A percentile compares a stretch with the other conserved stretches of the same genome.
Evolutionary conservation across 1,284 basidiomycete species (phyloP).

Genomic region (Peniophora sp.): DNA sequence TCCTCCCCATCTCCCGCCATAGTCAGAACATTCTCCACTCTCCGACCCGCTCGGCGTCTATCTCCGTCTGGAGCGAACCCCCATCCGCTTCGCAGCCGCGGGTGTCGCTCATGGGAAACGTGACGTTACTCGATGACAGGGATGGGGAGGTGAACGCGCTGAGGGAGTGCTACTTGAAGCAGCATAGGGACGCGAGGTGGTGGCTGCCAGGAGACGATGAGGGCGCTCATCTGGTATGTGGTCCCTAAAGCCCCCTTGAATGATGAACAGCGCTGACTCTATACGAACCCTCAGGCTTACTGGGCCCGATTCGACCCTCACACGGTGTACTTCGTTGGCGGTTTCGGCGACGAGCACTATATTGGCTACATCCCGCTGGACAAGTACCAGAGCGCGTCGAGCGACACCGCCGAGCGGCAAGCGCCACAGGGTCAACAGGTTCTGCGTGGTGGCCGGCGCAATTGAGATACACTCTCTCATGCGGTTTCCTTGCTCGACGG

Average conservation of each 20-base stretch:
- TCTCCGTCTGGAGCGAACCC: constrained; percentile 39
- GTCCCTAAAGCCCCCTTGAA: background rate
- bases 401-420: background rate
- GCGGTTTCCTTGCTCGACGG: no score
- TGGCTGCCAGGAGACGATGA: constrained; percentile 43
- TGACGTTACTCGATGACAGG: constrained; percentile 31
- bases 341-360: constrained; percentile 54
- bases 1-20: constrained; percentile 57
- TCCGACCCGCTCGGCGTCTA: constrained; percentile 36
- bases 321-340: constrained; percentile 58
- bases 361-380: constrained; percentile 49
- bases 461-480: no score
- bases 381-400: constrained; percentile 35
- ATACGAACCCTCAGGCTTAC: constrained; percentile 28
- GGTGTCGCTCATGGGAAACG: constrained; percentile 50
- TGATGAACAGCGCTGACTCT: background rate
- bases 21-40: constrained; percentile 46
- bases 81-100: constrained; percentile 37
- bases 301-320: constrained; percentile 51
- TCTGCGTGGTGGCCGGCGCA: no score
- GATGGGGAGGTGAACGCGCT: constrained; percentile 27
- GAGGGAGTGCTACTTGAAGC: constrained; percentile 35
- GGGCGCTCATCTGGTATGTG: constrained; percentile 37
- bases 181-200: constrained; percentile 40
- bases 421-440: no score